Evolutionary conservation across 805 yeast species (phyloP).

Genomic region (Metahyphopichia silvanorum): DNA sequence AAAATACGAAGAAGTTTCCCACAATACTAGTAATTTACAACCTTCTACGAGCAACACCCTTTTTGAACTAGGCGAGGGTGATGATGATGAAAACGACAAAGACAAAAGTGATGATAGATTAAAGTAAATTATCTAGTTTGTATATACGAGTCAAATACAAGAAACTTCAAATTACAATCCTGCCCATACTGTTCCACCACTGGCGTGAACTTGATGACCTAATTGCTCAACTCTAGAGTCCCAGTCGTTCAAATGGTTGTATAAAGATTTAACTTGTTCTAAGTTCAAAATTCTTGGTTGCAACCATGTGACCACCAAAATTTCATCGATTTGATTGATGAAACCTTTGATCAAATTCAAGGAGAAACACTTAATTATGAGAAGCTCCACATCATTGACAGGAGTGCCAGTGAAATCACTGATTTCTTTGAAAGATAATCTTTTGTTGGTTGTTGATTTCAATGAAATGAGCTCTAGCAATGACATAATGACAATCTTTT

Average conservation of each 20-base stretch:
- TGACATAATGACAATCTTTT: constrained; percentile 90
- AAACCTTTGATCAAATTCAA: constrained; percentile 82
- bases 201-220: constrained; percentile 35
- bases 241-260: constrained; percentile 74
- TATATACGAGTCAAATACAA: no score
- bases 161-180: constrained; percentile 10
- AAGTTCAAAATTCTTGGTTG: constrained; percentile 91
- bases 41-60: constrained; percentile 26
- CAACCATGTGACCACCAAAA: constrained; percentile 85
- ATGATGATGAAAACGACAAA: constrained; percentile 25
- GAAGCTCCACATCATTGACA: constrained; percentile 77
- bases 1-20: constrained; percentile 19
- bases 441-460: constrained; percentile 71
- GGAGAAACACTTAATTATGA: constrained; percentile 88
- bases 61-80: constrained; percentile 41
- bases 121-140: no score
- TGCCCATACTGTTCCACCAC: constrained; percentile 46
- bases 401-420: constrained; percentile 63
- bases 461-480: constrained; percentile 81
- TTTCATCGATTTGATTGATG: constrained; percentile 80
- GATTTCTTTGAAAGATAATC: constrained; percentile 69
- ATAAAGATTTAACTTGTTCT: constrained; percentile 76
- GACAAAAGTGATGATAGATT: constrained; percentile 13
- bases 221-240: constrained; percentile 66
- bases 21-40: constrained; percentile 6